phyloP scores from a whole-genome alignment of 257 asterid genomes.

The Ballota nigra region DNA sequence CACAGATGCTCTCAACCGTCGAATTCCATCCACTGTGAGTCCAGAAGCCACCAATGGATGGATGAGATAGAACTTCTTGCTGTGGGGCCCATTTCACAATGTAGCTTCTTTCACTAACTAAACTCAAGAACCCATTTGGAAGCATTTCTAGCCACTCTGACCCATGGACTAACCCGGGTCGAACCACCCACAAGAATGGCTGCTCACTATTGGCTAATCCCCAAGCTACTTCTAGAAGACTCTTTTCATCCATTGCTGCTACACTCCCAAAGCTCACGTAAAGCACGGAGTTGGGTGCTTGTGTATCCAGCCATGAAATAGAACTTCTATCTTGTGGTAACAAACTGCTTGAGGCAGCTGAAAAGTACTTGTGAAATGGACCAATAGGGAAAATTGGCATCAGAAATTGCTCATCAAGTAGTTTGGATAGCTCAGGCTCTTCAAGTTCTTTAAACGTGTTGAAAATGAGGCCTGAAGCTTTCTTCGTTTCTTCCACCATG shows the following conservation, averaged over 20 bases:
- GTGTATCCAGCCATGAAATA: conserved; percentile 45
- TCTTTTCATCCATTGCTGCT: conserved; percentile 25
- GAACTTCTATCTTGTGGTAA: conserved; percentile 38
- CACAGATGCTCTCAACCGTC: conserved; percentile 37
- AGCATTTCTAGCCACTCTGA: conserved; percentile 26
- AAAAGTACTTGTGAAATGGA: conserved; percentile 36
- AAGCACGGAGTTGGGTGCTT: conserved; percentile 38
- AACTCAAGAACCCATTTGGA: conserved; percentile 25
- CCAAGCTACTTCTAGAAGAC: conserved; percentile 42
- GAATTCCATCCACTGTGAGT: conserved; percentile 48
- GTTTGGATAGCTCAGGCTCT: conserved; percentile 16
- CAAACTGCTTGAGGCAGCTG: conserved; percentile 39
- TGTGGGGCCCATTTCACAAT: conserved; percentile 54
- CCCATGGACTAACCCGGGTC: conserved; percentile 32
- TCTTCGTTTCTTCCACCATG: conserved; percentile 29
- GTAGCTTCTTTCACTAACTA: conserved; percentile 24
- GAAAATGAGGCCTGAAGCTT: conserved; percentile 25
- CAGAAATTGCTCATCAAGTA: neutral
- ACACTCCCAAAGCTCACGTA: conserved; percentile 51
- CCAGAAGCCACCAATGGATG: conserved; percentile 42
- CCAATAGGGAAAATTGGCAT: conserved; percentile 34
- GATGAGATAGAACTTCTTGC: conserved; percentile 38
- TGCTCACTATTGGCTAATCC: conserved; percentile 40
- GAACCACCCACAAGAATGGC: conserved; percentile 50
- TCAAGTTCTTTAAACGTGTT: conserved; percentile 39